phyloP scores from a whole-genome alignment of 495 filamentous ascomycete genomes.

The Penicillium turbatum region DNA sequence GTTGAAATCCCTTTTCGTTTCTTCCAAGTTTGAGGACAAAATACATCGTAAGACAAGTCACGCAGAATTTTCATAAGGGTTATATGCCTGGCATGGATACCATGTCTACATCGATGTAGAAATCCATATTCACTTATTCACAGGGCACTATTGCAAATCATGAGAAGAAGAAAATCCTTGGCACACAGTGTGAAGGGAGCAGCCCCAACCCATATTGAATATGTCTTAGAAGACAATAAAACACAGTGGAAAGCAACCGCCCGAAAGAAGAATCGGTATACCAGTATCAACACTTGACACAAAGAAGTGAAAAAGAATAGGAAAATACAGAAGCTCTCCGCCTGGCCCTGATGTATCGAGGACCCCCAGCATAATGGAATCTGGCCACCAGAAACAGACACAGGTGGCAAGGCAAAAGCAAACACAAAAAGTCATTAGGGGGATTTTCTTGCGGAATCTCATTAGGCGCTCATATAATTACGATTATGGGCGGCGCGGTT shows the following conservation, averaged over 20 bases:
- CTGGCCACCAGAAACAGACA: too few species aligned
- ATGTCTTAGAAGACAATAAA: background rate
- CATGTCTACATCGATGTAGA: too few species aligned
- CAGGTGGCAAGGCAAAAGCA: background rate
- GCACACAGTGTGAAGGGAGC: background rate
- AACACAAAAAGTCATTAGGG: conserved; percentile 17
- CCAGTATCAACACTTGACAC: background rate
- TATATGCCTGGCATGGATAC: too few species aligned
- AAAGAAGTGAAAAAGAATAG: background rate
- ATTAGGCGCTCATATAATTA: conserved; percentile 26
- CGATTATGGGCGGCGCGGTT: conserved; percentile 7
- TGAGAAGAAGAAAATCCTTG: conserved; percentile 4
- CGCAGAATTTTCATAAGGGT: too few species aligned
- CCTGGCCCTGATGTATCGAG: background rate
- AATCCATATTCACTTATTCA: too few species aligned
- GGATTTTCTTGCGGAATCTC: conserved; percentile 21
- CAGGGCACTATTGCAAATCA: too few species aligned
- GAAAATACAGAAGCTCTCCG: background rate
- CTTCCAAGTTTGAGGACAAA: too few species aligned
- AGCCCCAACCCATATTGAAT: background rate
- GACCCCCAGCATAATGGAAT: too few species aligned
- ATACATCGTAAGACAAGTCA: too few species aligned
- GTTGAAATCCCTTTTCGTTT: too few species aligned
- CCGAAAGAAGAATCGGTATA: background rate
- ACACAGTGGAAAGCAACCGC: background rate